phyloP scores from a whole-genome alignment of 768 basidiomycete species.

The Psilocybe cyanescens region DNA sequence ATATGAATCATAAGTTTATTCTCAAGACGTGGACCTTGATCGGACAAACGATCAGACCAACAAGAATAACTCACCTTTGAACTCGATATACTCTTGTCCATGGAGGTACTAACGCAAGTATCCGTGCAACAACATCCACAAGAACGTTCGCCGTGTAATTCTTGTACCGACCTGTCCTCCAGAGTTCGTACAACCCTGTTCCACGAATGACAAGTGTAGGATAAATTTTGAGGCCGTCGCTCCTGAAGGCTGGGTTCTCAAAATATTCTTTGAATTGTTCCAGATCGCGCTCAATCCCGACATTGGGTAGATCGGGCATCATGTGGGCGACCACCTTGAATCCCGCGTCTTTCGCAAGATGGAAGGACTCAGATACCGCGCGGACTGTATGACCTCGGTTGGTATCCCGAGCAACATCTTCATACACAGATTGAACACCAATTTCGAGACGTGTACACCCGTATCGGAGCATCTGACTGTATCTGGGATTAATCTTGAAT shows the following conservation, averaged over 20 bases:
- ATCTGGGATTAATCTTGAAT: neutral
- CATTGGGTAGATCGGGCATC: conserved; percentile 99
- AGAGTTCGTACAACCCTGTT: conserved; percentile 93
- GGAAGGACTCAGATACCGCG: conserved; percentile 95
- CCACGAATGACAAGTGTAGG: conserved; percentile 98
- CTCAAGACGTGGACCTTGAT: conserved; percentile 16
- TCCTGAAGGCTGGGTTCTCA: conserved; percentile 96
- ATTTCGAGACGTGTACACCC: conserved; percentile 99
- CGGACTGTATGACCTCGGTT: conserved; percentile 99
- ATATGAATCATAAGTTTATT: conserved; percentile 9
- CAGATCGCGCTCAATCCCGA: conserved; percentile 95
- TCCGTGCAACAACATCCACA: conserved; percentile 95
- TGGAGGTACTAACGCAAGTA: conserved; percentile 94
- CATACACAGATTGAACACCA: conserved; percentile 98
- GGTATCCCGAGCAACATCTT: conserved; percentile 98
- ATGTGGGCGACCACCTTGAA: conserved; percentile 99
- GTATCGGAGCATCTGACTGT: conserved; percentile 97
- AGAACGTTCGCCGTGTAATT: conserved; percentile 99
- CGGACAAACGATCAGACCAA: neutral
- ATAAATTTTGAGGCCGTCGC: conserved; percentile 98
- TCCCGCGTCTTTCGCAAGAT: conserved; percentile 97
- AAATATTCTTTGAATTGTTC: conserved; percentile 99
- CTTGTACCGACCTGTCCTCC: conserved; percentile 97
- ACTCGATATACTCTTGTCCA: conserved; percentile 99
- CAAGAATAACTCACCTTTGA: conserved; percentile 64